Percentiles rank a stretch among this genome's conserved stretches.
Evolutionary conservation across 345 rosid species (phyloP).

Genomic region (Microthlaspi erraticum): DNA sequence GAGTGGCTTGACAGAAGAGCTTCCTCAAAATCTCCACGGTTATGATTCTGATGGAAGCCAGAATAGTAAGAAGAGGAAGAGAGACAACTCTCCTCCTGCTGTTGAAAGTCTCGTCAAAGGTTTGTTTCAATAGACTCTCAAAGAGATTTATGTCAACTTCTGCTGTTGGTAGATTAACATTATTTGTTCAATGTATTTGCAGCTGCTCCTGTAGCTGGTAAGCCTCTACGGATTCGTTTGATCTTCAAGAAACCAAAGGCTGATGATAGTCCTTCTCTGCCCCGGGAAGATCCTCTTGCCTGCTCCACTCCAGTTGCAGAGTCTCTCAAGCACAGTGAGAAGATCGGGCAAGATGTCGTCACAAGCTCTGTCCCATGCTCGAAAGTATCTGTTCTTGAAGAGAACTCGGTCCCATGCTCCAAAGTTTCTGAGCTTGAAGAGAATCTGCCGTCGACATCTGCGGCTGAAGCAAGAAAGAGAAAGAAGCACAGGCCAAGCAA

Average conservation of each 20-base stretch:
- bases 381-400: neutral
- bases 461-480: neutral
- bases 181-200: neutral
- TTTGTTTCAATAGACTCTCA: conserved; percentile 20
- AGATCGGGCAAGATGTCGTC: neutral
- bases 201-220: conserved; percentile 46
- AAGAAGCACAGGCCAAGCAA: conserved; percentile 21
- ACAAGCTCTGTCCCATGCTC: neutral
- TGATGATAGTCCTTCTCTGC: conserved; percentile 15
- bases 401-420: too few relatives aligned
- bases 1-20: conserved; percentile 41
- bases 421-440: conserved; percentile 13
- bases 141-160: neutral
- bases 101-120: conserved; percentile 43
- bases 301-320: conserved; percentile 35
- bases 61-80: conserved; percentile 52
- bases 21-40: conserved; percentile 38
- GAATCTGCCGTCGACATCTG: neutral
- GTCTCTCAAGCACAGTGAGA: neutral
- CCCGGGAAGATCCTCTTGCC: conserved; percentile 7
- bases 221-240: conserved; percentile 55
- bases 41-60: conserved; percentile 54
- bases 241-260: conserved; percentile 38
- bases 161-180: neutral
- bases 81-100: conserved; percentile 16